Evolutionary conservation across 176 grass and related monocot species (phyloP).

Genomic region (maize (Zea mays)): DNA sequence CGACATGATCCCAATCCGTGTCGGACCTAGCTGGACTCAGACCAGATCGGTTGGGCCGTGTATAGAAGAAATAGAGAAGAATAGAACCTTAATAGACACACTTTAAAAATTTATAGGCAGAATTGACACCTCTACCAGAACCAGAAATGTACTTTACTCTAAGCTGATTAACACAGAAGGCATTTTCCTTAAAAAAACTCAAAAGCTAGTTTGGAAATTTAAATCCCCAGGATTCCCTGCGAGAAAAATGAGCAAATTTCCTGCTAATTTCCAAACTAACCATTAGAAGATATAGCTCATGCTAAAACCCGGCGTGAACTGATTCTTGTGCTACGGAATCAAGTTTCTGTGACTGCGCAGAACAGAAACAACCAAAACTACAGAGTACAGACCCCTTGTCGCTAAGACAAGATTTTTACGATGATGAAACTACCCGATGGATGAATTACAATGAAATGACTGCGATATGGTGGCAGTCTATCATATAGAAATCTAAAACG

Average conservation of each 20-base stretch:
- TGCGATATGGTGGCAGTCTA: neutral
- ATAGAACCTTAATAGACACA: too few relatives aligned
- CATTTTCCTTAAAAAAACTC: neutral
- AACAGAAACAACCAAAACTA: slow-evolving; percentile 33
- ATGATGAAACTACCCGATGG: neutral
- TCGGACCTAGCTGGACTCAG: too few relatives aligned
- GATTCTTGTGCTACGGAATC: neutral
- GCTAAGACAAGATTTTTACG: neutral
- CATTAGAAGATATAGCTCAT: slow-evolving; percentile 24
- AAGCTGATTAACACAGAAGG: neutral
- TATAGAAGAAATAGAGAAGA: too few relatives aligned
- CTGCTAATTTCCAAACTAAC: too few relatives aligned
- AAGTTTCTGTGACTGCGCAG: neutral
- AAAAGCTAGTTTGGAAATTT: too few relatives aligned
- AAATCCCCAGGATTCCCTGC: too few relatives aligned
- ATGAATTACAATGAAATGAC: slow-evolving; percentile 3
- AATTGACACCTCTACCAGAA: too few relatives aligned
- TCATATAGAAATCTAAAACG: neutral
- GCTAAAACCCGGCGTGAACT: slow-evolving; percentile 25
- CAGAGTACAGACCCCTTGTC: slow-evolving; percentile 13
- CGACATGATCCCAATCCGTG: too few relatives aligned
- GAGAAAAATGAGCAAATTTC: too few relatives aligned
- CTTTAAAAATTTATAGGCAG: too few relatives aligned
- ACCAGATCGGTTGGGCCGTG: too few relatives aligned
- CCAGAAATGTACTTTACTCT: too few relatives aligned